A percentile compares a stretch with the other conserved stretches of the same genome.
These are phyloP conservation scores for Corchorus capsularis DNA, from an alignment of 345 rosid species.

Conservation along the genomic window DNA sequence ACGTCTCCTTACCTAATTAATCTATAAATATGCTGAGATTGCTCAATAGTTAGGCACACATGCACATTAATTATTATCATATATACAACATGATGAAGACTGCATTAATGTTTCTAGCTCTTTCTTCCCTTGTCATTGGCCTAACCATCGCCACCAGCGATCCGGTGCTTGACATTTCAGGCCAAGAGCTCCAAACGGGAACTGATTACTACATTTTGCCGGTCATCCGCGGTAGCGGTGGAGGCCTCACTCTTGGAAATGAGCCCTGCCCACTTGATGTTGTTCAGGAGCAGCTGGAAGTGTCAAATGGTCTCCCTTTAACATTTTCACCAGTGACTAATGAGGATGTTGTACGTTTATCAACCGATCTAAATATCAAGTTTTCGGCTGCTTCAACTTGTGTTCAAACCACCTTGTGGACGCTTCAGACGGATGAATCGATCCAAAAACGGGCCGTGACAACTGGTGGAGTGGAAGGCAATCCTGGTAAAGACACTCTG, in stretches of 20 bases:
- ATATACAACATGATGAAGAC: constrained; percentile 10
- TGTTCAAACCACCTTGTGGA: constrained; percentile 51
- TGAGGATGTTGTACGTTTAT: constrained; percentile 23
- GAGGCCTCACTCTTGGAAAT: constrained; percentile 34
- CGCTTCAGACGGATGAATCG: constrained; percentile 42
- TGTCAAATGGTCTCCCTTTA: constrained; percentile 34
- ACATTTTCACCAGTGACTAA: constrained; percentile 30
- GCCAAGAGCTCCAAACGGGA: constrained; percentile 27
- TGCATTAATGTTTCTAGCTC: background rate
- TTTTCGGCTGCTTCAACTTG: constrained; percentile 47
- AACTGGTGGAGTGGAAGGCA: constrained; percentile 60
- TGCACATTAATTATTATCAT: background rate
- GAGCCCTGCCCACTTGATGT: constrained; percentile 36
- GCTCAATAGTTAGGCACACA: background rate
- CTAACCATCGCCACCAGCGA: constrained; percentile 10
- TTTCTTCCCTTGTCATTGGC: constrained; percentile 26
- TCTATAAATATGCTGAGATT: background rate
- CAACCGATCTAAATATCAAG: constrained; percentile 47
- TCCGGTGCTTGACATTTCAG: constrained; percentile 32
- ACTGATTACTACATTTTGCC: constrained; percentile 37
- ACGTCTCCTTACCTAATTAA: no score
- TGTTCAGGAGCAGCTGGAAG: constrained; percentile 30
- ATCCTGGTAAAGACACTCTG: constrained; percentile 48
- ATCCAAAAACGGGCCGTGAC: constrained; percentile 43
- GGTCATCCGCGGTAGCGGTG: constrained; percentile 31